Conservation (phyloP, 345 rosid species). For the Aquilaria malaccensis region DNA sequence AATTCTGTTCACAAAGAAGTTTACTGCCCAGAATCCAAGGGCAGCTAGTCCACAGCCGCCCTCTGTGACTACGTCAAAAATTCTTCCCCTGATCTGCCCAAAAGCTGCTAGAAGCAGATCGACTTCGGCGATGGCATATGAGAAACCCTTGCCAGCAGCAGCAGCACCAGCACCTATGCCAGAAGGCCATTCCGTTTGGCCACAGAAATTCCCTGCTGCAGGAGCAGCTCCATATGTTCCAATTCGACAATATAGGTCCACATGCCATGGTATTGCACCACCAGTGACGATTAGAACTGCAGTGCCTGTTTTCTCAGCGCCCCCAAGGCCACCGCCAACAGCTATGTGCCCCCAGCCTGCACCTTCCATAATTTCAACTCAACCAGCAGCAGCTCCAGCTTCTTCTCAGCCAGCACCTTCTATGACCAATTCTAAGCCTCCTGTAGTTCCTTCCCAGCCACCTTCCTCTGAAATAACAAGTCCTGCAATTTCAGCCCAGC, state of each 20-base stretch:
- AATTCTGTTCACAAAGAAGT: constrained; percentile 64
- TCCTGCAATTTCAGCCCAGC: neutral
- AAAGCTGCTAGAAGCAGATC: constrained; percentile 56
- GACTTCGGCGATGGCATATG: constrained; percentile 20
- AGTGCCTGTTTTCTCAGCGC: constrained; percentile 83
- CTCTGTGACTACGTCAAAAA: constrained; percentile 67
- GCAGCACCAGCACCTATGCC: constrained; percentile 12
- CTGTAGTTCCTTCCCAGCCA: neutral
- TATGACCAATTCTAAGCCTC: constrained; percentile 18
- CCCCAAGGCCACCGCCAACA: constrained; percentile 46
- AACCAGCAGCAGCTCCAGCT: constrained; percentile 23
- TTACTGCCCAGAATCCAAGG: constrained; percentile 40
- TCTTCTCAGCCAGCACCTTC: constrained; percentile 32
- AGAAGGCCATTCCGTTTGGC: constrained; percentile 36
- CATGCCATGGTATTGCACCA: constrained; percentile 72
- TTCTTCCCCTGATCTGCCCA: constrained; percentile 84
- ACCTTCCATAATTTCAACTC: constrained; percentile 17
- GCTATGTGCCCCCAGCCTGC: constrained; percentile 23
- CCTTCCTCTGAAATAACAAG: neutral
- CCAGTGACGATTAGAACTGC: constrained; percentile 78
- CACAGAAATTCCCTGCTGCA: constrained; percentile 57
- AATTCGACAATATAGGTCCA: constrained; percentile 42
- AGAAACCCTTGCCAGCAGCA: constrained; percentile 14
- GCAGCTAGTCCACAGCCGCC: constrained; percentile 84
- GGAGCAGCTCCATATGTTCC: constrained; percentile 86